phyloP scores from a whole-genome alignment of 305 asterid genomes.

The Plantago lanceolata region DNA sequence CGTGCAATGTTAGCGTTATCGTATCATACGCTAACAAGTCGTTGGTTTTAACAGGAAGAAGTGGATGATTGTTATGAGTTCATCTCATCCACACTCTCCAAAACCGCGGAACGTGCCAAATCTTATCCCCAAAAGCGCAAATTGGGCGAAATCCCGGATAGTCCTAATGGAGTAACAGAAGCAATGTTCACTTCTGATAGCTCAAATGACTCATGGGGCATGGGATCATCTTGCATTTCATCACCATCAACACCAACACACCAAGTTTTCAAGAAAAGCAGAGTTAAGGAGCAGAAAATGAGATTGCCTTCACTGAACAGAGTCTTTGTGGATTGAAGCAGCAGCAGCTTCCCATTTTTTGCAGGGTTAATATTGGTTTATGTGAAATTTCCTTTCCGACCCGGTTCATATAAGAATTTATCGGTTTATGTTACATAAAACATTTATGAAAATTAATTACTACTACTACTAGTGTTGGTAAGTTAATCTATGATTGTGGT shows the following conservation, averaged over 20 bases:
- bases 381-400: too few species aligned
- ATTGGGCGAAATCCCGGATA: not conserved
- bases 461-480: too few species aligned
- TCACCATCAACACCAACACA: constrained; percentile 26
- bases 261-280: constrained; percentile 41
- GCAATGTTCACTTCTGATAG: constrained; percentile 35
- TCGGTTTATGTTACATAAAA: too few species aligned
- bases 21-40: not conserved
- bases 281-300: constrained; percentile 51
- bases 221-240: constrained; percentile 27
- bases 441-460: too few species aligned
- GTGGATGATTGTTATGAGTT: constrained; percentile 20
- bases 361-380: too few species aligned
- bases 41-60: constrained; percentile 31
- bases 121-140: constrained; percentile 9
- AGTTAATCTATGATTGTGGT: too few species aligned
- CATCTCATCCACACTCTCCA: constrained; percentile 1
- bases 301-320: constrained; percentile 45
- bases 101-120: constrained; percentile 1
- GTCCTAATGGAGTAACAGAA: not conserved
- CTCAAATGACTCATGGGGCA: constrained; percentile 46
- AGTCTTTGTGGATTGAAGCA: constrained; percentile 42
- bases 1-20: too few species aligned
- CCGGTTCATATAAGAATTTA: too few species aligned
- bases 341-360: constrained; percentile 39